phyloP scores from a whole-genome alignment of 2,329 filamentous ascomycete genomes.

The Aspergillus costaricaensis region DNA sequence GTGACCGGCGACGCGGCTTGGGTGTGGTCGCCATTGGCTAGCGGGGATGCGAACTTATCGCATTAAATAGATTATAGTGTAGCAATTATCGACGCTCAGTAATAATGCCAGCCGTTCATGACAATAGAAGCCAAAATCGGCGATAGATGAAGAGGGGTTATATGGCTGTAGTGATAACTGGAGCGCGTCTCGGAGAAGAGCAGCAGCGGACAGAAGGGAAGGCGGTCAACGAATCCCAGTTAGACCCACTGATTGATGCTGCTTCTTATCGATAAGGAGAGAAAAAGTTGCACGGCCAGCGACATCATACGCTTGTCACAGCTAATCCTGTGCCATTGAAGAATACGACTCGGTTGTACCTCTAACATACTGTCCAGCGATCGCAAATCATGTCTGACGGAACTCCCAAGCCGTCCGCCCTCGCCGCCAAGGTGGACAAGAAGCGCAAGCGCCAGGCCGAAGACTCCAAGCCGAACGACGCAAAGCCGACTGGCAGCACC shows the following conservation, averaged over 20 bases:
- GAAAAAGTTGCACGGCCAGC: slow-evolving; percentile 18
- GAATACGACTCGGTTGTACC: neutral
- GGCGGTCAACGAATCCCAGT: neutral
- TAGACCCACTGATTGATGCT: slow-evolving; percentile 7
- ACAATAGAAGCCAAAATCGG: neutral
- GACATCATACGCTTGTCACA: neutral
- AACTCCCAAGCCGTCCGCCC: slow-evolving; percentile 22
- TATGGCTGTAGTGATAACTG: neutral
- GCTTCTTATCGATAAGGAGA: slow-evolving; percentile 25
- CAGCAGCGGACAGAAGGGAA: neutral
- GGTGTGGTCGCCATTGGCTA: slow-evolving; percentile 33
- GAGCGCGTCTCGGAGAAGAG: neutral
- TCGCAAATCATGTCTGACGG: slow-evolving; percentile 22
- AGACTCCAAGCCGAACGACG: slow-evolving; percentile 31
- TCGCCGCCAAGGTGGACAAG: slow-evolving; percentile 40
- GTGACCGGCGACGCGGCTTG: slow-evolving; percentile 32
- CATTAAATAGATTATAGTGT: neutral
- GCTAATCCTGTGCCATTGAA: slow-evolving; percentile 1
- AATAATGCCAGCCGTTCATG: neutral
- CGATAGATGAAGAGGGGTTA: slow-evolving; percentile 7
- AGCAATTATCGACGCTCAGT: neutral
- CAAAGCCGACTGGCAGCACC: slow-evolving; percentile 20
- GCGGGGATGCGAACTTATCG: neutral
- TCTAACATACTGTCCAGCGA: neutral
- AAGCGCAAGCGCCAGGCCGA: slow-evolving; percentile 45